phyloP scores from a whole-genome alignment of 2,329 filamentous ascomycete species.

The Apiospora koreana region DNA sequence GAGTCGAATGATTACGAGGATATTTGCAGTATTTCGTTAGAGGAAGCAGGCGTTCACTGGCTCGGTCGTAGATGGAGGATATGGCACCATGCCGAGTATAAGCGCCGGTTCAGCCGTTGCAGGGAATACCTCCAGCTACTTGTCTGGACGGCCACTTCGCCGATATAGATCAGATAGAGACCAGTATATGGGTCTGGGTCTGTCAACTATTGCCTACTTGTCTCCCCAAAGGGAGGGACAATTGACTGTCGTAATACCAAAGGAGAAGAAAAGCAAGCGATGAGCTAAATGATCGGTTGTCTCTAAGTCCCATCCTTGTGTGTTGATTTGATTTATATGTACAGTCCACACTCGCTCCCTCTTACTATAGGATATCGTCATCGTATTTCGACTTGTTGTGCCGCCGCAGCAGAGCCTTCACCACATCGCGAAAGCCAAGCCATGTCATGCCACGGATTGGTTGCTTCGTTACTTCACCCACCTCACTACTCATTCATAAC shows the following conservation, averaged over 20 bases:
- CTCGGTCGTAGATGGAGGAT: neutral
- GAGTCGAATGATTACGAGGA: conserved; percentile 1
- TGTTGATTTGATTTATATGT: neutral
- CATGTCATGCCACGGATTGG: neutral
- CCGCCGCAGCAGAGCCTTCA: neutral
- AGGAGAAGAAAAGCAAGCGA: neutral
- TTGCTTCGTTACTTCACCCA: neutral
- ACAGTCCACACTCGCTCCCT: neutral
- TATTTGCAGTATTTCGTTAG: neutral
- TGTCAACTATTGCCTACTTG: neutral
- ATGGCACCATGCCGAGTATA: neutral
- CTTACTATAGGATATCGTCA: neutral
- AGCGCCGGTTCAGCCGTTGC: neutral
- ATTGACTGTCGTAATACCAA: neutral
- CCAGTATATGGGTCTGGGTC: neutral
- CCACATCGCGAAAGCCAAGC: neutral
- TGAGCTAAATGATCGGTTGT: neutral
- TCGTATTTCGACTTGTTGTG: too few species aligned
- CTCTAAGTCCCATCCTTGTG: neutral
- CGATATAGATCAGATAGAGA: conserved; percentile 3
- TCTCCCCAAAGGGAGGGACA: neutral
- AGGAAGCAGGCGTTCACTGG: conserved; percentile 4
- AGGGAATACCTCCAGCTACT: neutral
- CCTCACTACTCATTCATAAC: neutral
- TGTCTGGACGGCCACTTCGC: neutral